Conservation (phyloP, 179 eudicot genomes). For the Spinacia oleracea region DNA sequence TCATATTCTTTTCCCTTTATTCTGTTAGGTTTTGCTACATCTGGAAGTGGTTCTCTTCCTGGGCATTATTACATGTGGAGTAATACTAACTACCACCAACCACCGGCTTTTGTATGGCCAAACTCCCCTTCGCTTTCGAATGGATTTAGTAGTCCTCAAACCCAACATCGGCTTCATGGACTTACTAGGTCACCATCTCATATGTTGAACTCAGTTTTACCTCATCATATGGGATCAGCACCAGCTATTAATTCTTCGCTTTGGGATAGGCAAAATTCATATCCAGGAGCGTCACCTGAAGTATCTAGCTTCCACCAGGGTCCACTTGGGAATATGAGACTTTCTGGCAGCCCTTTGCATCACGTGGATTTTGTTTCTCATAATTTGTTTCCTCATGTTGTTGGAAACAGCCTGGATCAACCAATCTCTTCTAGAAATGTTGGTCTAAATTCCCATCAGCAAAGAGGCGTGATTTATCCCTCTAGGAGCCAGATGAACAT, state of each 20-base stretch:
- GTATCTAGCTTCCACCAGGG: conserved; percentile 59
- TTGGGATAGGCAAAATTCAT: conserved; percentile 63
- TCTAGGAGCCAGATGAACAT: conserved; percentile 57
- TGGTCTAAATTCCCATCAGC: conserved; percentile 51
- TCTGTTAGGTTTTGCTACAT: conserved; percentile 47
- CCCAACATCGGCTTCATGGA: conserved; percentile 42
- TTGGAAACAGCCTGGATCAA: conserved; percentile 62
- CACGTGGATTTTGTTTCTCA: conserved; percentile 54
- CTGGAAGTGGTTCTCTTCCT: conserved; percentile 48
- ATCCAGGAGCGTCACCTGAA: conserved; percentile 57
- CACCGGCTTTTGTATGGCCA: conserved; percentile 58
- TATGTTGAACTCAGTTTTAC: conserved; percentile 46
- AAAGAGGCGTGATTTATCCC: conserved; percentile 56
- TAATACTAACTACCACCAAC: conserved; percentile 43
- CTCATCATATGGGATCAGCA: conserved; percentile 77
- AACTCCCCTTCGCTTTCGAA: conserved; percentile 55
- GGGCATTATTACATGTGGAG: conserved; percentile 64
- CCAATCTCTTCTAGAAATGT: conserved; percentile 54
- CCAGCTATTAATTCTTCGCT: conserved; percentile 61
- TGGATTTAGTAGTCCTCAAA: conserved; percentile 45
- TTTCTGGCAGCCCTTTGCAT: conserved; percentile 60
- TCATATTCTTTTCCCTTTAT: conserved; percentile 10
- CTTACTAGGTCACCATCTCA: conserved; percentile 53
- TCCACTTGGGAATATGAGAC: conserved; percentile 57
- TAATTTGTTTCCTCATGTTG: conserved; percentile 49